Evolutionary conservation across 495 filamentous ascomycete species (phyloP), one percentile per base, ranked within the genome.

Genomic region (Diplogelasinospora grovesii): DNA sequence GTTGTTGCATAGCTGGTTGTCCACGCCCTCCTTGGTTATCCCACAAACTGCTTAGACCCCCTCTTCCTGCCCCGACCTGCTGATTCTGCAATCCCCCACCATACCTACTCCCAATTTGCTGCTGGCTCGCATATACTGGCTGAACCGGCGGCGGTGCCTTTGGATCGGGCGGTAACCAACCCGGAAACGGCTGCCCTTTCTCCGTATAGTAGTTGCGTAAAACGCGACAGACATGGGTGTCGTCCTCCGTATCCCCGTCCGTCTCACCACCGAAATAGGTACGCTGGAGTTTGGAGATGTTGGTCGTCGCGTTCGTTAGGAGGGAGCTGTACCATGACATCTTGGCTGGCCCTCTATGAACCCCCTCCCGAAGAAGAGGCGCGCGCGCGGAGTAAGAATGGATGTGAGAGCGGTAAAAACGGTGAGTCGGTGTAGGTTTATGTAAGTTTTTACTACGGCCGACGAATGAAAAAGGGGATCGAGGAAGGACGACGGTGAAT

Each of bases 161-260:
- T 4, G 89, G 88, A 50, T 88, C 86, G 10, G 83, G 85, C 19
- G 85, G 88, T 8, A 98, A 83, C 92, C 92, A 98, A 45, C 69
- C 62, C 6, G 92, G 92, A 54, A 87, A 87, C 0, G 83, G 75
- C 11, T 81, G 78, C 46, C 81, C 81, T 52, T 93, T 93, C 57
- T 97, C 92, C 24, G 67, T 78, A 69, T 98, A 98, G 72, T 97
- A 95, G 41, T 79, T 83, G 37, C 92, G 84, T n/a, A 98, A 79
- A 10, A 94, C 89, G 56, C 89, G 84, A 65, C 86, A 90, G 56
- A 98, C 81, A 66, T 95, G 88, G 1, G 88, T 89, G 68, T 92
- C 84, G 65, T 95, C 89, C 66, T 93, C 88, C 42, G 87, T 92
- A 54, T 96, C 89, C 46, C 85, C 85, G 66, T 95, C 89, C 41